Evolutionary conservation across 495 filamentous ascomycete species (phyloP).

Genomic region (Stereocaulon alpinum): DNA sequence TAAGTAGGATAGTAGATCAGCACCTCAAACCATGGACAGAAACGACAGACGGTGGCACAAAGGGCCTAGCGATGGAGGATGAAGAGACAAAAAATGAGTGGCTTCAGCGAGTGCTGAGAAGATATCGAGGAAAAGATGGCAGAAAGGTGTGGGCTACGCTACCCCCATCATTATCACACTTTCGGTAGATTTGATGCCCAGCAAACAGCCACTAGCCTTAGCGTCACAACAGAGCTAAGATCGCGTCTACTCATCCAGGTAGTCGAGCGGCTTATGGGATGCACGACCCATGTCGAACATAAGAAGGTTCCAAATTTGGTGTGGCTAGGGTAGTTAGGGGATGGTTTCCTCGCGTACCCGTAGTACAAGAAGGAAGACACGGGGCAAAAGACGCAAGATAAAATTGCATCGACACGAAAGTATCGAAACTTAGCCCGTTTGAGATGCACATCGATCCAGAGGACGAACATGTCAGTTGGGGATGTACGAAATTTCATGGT

Average conservation of each 20-base stretch:
- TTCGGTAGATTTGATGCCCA: conserved; percentile 1
- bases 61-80: background rate
- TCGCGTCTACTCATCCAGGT: background rate
- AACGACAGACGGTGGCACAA: conserved; percentile 5
- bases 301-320: background rate
- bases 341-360: background rate
- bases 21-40: background rate
- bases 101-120: conserved; percentile 6
- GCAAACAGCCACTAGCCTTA: conserved; percentile 1
- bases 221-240: background rate
- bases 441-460: too few species aligned
- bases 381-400: background rate
- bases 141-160: background rate
- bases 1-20: background rate
- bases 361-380: background rate
- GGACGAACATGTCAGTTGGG: background rate
- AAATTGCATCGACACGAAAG: background rate
- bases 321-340: background rate
- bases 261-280: background rate
- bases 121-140: background rate
- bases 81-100: background rate
- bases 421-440: background rate
- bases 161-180: background rate
- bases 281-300: background rate
- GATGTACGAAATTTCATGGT: background rate